These are phyloP conservation scores for Dioscorea alata DNA, from an alignment of 106 monocot species.

Conservation along the genomic window DNA sequence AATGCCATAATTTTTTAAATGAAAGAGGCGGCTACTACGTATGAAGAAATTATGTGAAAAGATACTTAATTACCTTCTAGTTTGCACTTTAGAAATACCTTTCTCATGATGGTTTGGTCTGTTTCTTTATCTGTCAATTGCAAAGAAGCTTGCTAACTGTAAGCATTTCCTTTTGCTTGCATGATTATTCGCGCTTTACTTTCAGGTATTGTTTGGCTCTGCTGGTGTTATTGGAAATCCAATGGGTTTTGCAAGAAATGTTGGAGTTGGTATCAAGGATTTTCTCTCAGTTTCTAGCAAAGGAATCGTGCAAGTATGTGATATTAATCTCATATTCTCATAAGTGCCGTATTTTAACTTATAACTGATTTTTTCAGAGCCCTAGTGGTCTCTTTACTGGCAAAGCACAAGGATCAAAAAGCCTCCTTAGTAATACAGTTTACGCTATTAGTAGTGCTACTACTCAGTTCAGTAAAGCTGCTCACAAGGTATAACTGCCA, in stretches of 20 bases:
- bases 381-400: conserved; percentile 65
- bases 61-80: too few species aligned
- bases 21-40: too few species aligned
- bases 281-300: conserved; percentile 75
- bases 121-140: too few species aligned
- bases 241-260: conserved; percentile 92
- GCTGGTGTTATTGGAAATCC: conserved; percentile 98
- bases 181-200: neutral
- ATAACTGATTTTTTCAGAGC: conserved; percentile 44
- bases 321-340: neutral
- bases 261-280: conserved; percentile 72
- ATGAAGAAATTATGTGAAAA: too few species aligned
- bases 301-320: conserved; percentile 60
- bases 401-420: conserved; percentile 79
- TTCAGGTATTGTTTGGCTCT: conserved; percentile 93
- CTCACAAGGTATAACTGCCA: conserved; percentile 62
- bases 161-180: too few species aligned
- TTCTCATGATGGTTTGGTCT: too few species aligned
- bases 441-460: conserved; percentile 94
- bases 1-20: too few species aligned
- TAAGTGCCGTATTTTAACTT: neutral
- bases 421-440: conserved; percentile 74
- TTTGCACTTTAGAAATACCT: too few species aligned
- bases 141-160: too few species aligned
- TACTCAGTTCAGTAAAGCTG: conserved; percentile 95